phyloP scores from a whole-genome alignment of 2,329 filamentous ascomycete species.

The Fusarium staphyleae region DNA sequence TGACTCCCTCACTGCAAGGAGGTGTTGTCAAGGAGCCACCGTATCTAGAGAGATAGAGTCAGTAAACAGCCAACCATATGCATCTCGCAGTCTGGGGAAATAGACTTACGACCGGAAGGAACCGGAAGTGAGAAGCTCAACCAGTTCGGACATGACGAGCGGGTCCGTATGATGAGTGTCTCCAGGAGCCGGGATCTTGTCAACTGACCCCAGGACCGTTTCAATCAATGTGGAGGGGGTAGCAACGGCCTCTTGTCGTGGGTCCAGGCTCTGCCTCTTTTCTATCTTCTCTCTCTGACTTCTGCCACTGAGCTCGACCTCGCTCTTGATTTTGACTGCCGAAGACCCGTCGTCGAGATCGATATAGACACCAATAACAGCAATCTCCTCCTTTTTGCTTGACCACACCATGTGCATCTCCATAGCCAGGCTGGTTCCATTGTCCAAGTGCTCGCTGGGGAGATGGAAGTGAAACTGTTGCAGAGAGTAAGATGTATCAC shows the following conservation, averaged over 20 bases:
- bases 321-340: no score
- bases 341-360: slow-evolving; percentile 29
- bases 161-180: slow-evolving; percentile 44
- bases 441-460: slow-evolving; percentile 64
- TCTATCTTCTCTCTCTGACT: neutral
- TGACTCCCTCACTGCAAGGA: slow-evolving; percentile 64
- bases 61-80: slow-evolving; percentile 6
- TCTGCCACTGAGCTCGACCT: no score
- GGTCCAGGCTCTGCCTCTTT: neutral
- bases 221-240: slow-evolving; percentile 43
- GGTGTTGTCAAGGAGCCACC: slow-evolving; percentile 68
- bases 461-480: slow-evolving; percentile 68
- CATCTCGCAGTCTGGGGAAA: neutral
- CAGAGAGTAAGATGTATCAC: slow-evolving; percentile 51
- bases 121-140: slow-evolving; percentile 39
- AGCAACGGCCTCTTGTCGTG: neutral
- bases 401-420: slow-evolving; percentile 44
- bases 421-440: slow-evolving; percentile 44
- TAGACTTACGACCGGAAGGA: slow-evolving; percentile 41
- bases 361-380: slow-evolving; percentile 42
- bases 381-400: slow-evolving; percentile 30
- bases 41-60: slow-evolving; percentile 48
- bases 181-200: slow-evolving; percentile 50
- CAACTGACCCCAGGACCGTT: slow-evolving; percentile 45
- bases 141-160: slow-evolving; percentile 54